Conservation (phyloP, 345 rosid genomes). For the Bruguiera sexangula region DNA sequence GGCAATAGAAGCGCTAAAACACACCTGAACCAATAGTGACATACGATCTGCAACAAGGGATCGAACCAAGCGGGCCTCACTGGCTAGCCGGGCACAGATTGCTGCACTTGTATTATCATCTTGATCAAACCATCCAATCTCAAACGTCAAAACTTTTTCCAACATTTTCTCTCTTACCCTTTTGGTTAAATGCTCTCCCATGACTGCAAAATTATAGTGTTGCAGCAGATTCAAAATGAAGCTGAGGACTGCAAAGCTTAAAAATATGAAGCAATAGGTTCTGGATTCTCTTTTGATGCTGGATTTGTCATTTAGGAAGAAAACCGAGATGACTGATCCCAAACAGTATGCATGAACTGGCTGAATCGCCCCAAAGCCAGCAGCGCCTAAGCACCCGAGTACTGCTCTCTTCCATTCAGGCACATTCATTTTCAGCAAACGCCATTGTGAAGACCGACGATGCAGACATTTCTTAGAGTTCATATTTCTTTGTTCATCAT, state of each 20-base stretch:
- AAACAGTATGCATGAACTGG: slow-evolving; percentile 39
- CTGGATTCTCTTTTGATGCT: slow-evolving; percentile 31
- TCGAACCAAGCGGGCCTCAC: slow-evolving; percentile 39
- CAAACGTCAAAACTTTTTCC: slow-evolving; percentile 38
- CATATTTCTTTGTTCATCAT: slow-evolving; percentile 14
- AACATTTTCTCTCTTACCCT: slow-evolving; percentile 40
- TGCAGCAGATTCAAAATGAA: slow-evolving; percentile 40
- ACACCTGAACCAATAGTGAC: slow-evolving; percentile 39
- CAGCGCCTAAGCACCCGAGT: slow-evolving; percentile 46
- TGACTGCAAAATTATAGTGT: slow-evolving; percentile 47
- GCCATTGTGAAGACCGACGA: slow-evolving; percentile 26
- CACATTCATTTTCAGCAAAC: slow-evolving; percentile 40
- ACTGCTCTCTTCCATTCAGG: slow-evolving; percentile 43
- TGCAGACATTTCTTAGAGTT: slow-evolving; percentile 4
- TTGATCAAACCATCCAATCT: slow-evolving; percentile 49
- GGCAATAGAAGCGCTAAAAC: slow-evolving; percentile 37
- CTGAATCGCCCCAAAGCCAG: slow-evolving; percentile 34
- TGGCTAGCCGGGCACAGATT: slow-evolving; percentile 37
- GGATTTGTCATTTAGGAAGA: slow-evolving; percentile 35
- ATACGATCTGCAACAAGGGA: slow-evolving; percentile 42
- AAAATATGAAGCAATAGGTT: slow-evolving; percentile 38
- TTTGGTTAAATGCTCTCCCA: slow-evolving; percentile 43
- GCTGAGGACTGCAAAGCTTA: slow-evolving; percentile 31
- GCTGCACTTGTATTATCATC: slow-evolving; percentile 52
- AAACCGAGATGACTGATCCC: slow-evolving; percentile 39